Evolutionary conservation across 176 grass and related monocot species (phyloP), one percentile per base, ranked within the genome.

Genomic region (Bromus sterilis): DNA sequence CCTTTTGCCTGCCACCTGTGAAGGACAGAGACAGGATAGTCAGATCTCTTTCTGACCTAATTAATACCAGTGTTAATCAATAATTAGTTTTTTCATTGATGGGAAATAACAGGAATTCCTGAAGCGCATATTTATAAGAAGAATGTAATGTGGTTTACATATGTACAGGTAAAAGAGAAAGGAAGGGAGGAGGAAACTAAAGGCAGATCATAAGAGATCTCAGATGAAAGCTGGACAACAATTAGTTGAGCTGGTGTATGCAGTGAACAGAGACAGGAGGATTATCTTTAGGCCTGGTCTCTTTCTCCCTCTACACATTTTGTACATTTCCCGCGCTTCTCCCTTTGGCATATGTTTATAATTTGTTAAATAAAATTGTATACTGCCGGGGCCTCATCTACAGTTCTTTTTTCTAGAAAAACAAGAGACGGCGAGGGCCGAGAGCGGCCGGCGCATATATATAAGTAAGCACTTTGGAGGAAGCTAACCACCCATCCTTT

Each of bases 401-500:
- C 49, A 21, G 18, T 8, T 53, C 6, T 9, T 53, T 53, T 53
- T 53, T 53, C 49, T 53, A 53, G 18, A 53, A 53, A 53, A 24
- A 70, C 28, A 41, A 44, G 8, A 44, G 51, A 56, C 35, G 48
- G 18, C 7, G 18, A 66, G 49, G 72, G 64, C 78, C n/a, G n/a
- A n/a, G 20, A 56, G 46, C 29, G 66, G 86, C 37, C 24, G 55
- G 12, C 13, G 21, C 8, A 34, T 83, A 86, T 82, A 86, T 83
- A 75, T 74, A 53, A 53, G 49, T 53, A 51, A 51, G 48, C 15
- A 90, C 44, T 21, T 29, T 13, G 11, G 64, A 18, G 63, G 63
- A 25, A 46, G 40, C 41, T 72, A 72, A 72, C 57, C 84, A 86
- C 11, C 79, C 79, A 74, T 75, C 35, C 73, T n/a, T 41, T 56